phyloP scores from a whole-genome alignment of 2,329 filamentous ascomycete genomes.

The Chrysosporium queenslandicum region DNA sequence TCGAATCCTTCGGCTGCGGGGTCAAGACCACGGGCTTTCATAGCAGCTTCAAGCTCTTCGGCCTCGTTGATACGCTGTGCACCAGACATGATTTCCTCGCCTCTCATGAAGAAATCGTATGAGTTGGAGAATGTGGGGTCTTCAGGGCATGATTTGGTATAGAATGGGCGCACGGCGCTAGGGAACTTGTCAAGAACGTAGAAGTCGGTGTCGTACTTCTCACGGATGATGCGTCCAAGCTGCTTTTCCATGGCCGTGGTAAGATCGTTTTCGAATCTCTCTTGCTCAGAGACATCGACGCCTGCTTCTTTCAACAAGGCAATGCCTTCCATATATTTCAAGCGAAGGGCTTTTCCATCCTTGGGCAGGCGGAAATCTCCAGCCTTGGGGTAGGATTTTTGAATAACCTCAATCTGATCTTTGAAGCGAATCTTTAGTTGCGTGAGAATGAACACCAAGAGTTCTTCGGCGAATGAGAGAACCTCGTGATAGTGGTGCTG shows the following conservation, averaged over 20 bases:
- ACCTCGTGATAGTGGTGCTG: slow-evolving; percentile 44
- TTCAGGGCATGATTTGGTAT: slow-evolving; percentile 68
- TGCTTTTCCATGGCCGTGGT: slow-evolving; percentile 48
- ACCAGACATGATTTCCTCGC: slow-evolving; percentile 58
- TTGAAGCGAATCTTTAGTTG: slow-evolving; percentile 38
- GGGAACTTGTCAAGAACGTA: slow-evolving; percentile 97
- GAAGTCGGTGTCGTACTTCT: slow-evolving; percentile 91
- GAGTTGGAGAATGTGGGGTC: slow-evolving; percentile 57
- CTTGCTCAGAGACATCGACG: slow-evolving; percentile 42
- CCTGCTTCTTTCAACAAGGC: slow-evolving; percentile 41
- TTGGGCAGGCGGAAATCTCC: slow-evolving; percentile 43
- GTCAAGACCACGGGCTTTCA: slow-evolving; percentile 51
- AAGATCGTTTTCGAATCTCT: slow-evolving; percentile 40
- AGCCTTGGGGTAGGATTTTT: slow-evolving; percentile 42
- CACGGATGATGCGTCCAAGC: slow-evolving; percentile 73
- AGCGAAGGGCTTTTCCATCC: slow-evolving; percentile 40
- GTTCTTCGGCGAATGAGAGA: slow-evolving; percentile 40
- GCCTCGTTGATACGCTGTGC: slow-evolving; percentile 57
- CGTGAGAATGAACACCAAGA: slow-evolving; percentile 42
- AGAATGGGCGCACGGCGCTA: slow-evolving; percentile 77
- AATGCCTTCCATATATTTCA: slow-evolving; percentile 44
- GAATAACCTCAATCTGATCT: slow-evolving; percentile 38
- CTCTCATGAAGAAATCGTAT: slow-evolving; percentile 63
- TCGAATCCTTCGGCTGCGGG: slow-evolving; percentile 50
- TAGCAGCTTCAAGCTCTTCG: slow-evolving; percentile 48